Percentiles rank a stretch among this genome's conserved stretches.
Conservation (phyloP, 176 grass and related monocot genomes). For the Pharus latifolius region DNA sequence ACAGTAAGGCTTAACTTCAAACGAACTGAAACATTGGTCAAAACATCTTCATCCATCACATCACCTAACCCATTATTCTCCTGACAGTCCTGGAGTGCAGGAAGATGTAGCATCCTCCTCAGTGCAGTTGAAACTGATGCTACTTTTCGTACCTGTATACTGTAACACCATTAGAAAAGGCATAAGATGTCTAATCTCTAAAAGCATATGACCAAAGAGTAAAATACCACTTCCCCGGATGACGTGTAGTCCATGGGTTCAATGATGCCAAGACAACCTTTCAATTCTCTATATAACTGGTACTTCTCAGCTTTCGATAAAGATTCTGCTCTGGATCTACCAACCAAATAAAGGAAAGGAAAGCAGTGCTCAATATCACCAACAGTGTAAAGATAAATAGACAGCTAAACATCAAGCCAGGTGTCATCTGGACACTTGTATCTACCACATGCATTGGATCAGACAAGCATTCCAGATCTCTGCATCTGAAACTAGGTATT, state of each 20-base stretch:
- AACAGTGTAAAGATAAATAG: not conserved
- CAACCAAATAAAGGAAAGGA: slow-evolving; percentile 2
- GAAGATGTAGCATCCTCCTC: slow-evolving; percentile 50
- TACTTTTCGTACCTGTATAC: slow-evolving; percentile 50
- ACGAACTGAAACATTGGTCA: slow-evolving; percentile 68
- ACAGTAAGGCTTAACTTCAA: slow-evolving; percentile 79
- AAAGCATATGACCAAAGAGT: slow-evolving; percentile 13
- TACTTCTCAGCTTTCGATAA: slow-evolving; percentile 67
- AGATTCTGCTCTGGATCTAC: slow-evolving; percentile 45
- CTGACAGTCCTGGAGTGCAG: slow-evolving; percentile 58
- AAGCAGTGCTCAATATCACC: not conserved
- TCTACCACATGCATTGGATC: not conserved
- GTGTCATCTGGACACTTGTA: not conserved
- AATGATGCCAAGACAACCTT: slow-evolving; percentile 56
- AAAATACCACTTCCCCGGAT: slow-evolving; percentile 71
- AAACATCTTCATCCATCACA: slow-evolving; percentile 91
- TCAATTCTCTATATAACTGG: slow-evolving; percentile 61
- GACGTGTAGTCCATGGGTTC: slow-evolving; percentile 57
- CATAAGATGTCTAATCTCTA: not conserved
- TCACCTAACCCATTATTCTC: slow-evolving; percentile 63
- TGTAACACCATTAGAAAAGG: slow-evolving; percentile 24
- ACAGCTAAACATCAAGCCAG: slow-evolving; percentile 3
- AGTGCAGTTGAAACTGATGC: slow-evolving; percentile 51
- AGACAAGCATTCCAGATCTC: not conserved
- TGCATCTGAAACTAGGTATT: not conserved